Conservation (phyloP, 345 rosid genomes). For the Salix koriyanagi region DNA sequence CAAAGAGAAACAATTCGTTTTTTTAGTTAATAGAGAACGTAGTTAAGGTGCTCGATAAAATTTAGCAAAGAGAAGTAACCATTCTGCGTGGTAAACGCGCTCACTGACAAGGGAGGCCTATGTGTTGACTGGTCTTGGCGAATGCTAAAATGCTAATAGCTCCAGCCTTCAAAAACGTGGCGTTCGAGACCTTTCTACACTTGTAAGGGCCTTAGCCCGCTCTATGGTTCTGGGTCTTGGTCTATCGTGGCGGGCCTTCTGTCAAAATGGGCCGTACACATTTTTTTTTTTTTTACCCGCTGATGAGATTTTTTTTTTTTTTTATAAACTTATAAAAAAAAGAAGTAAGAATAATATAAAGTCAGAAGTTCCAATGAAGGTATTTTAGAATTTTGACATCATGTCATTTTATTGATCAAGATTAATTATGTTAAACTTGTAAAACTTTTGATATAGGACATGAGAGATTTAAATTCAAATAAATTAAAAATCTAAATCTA, state of each 20-base stretch:
- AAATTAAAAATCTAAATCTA: too few relatives aligned
- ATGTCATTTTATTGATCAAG: too few relatives aligned
- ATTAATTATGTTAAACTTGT: too few relatives aligned
- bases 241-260: not conserved
- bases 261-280: not conserved
- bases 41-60: not conserved
- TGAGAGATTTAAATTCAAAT: too few relatives aligned
- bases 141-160: not conserved
- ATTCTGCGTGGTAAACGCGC: not conserved
- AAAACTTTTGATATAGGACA: too few relatives aligned
- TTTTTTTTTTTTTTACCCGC: too few relatives aligned
- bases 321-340: too few relatives aligned
- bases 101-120: not conserved
- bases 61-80: constrained; percentile 7
- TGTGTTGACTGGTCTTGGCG: not conserved
- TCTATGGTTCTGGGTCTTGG: not conserved
- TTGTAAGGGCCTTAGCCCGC: not conserved
- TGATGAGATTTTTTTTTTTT: too few relatives aligned
- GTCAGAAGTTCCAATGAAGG: too few relatives aligned
- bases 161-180: not conserved
- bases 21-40: not conserved
- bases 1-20: not conserved
- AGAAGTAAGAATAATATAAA: too few relatives aligned
- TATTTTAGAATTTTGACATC: too few relatives aligned
- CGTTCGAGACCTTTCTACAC: not conserved